Evolutionary conservation across 495 filamentous ascomycete species (phyloP), one percentile per base, ranked within the genome.

Genomic region (Chaetomium fimeti): DNA sequence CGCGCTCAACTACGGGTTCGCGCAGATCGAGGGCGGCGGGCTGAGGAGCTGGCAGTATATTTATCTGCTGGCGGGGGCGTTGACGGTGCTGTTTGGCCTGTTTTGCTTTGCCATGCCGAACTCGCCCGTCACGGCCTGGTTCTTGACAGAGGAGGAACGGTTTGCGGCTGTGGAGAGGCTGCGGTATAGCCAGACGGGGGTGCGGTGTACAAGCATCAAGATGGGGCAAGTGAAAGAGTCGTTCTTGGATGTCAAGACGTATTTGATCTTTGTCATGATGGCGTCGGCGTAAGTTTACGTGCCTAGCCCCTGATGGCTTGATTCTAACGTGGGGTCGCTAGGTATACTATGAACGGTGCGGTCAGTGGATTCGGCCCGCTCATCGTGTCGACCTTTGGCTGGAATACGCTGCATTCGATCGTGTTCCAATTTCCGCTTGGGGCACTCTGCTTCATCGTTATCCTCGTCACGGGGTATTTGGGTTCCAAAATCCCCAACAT

Each of bases 341-440:
- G 65, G 5, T 90, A 90, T 67, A 89, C 86, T 1, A 84, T 91
- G 63, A 91, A 91, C 65, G 88, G 89, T 22, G 88, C 87, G 5
- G 85, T 91, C n/a, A 83, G 82, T n/a, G 88, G 88, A 0, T 91
- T 91, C 69, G 88, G 89, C 0, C 88, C 88, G 3, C 73, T 91
- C 5, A 91, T 91, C 63, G 88, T 92, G 3, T 84, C 81, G 2
- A 91, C 88, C 0, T 91, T 91, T 66, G 89, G 89, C 61, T 92
- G 83, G 72, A 77, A 78, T 24, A 83, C 83, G 0, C 76, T 89
- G 4, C 81, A 90, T 40, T 84, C 84, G 0, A 90, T 91, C 61
- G 77, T 91, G 2, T 86, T 87, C 66, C 89, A 91, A 67, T 90
- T 91, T 61, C 89, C 89, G 2, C 78, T 91, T 5, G 88, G 88